Conservation (phyloP, 1,284 basidiomycete species). For the Peniophora sp. region DNA sequence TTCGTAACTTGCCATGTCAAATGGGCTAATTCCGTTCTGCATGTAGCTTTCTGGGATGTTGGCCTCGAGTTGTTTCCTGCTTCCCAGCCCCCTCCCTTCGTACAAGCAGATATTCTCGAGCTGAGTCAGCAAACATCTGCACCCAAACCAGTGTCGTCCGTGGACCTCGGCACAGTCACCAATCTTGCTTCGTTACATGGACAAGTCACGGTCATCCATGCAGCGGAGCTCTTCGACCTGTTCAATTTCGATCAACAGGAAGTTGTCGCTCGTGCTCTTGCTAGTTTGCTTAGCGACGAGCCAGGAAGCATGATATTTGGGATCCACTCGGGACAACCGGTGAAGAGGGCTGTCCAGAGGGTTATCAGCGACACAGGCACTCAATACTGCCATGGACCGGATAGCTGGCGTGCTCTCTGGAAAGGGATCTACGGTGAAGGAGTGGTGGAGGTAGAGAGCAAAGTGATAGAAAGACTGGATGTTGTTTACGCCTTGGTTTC, state of each 20-base stretch:
- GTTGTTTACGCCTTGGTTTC: too few relatives aligned
- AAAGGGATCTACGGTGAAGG: background rate
- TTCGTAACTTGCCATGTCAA: too few relatives aligned
- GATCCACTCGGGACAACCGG: slow-evolving; percentile 11
- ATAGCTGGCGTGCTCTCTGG: slow-evolving; percentile 24
- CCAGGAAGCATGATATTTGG: slow-evolving; percentile 27
- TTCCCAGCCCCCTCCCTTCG: slow-evolving; percentile 31
- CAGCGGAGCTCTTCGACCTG: slow-evolving; percentile 38
- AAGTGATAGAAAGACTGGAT: too few relatives aligned
- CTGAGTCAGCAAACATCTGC: slow-evolving; percentile 9
- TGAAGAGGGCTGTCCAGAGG: slow-evolving; percentile 1
- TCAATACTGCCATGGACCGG: slow-evolving; percentile 17
- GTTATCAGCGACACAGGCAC: background rate
- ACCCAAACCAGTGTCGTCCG: slow-evolving; percentile 15
- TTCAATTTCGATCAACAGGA: slow-evolving; percentile 33
- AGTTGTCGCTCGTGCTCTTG: slow-evolving; percentile 26
- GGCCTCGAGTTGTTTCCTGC: slow-evolving; percentile 16
- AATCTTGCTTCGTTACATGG: slow-evolving; percentile 32
- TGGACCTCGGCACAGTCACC: slow-evolving; percentile 22
- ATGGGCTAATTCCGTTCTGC: too few relatives aligned
- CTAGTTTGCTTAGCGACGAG: slow-evolving; percentile 25
- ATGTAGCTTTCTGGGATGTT: slow-evolving; percentile 14
- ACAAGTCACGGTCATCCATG: slow-evolving; percentile 33
- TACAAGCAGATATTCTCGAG: slow-evolving; percentile 34
- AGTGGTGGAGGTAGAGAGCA: background rate